Conservation (phyloP, 2,329 filamentous ascomycete genomes). For the Fusarium oligoseptatum region DNA sequence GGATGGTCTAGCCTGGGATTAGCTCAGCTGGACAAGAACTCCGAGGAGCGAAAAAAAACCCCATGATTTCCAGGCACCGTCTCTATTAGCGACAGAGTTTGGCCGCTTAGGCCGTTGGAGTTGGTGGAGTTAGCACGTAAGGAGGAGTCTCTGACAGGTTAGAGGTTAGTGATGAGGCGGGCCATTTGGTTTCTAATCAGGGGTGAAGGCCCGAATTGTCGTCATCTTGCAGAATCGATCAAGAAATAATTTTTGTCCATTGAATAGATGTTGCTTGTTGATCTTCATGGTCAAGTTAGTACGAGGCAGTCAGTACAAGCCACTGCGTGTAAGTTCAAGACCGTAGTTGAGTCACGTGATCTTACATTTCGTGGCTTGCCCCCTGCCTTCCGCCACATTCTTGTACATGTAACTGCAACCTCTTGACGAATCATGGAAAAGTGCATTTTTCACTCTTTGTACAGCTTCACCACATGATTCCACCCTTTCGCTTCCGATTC, state of each 20-base stretch:
- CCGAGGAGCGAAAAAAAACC: neutral
- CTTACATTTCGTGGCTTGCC: neutral
- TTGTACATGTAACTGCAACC: neutral
- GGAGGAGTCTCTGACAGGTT: neutral
- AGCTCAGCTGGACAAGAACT: neutral
- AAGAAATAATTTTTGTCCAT: neutral
- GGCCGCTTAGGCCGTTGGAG: neutral
- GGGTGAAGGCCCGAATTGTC: conserved; percentile 1
- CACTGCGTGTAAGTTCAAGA: neutral
- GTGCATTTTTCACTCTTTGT: neutral
- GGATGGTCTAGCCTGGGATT: neutral
- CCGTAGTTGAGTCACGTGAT: neutral
- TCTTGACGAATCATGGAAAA: neutral
- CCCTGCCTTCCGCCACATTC: neutral
- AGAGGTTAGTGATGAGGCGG: neutral
- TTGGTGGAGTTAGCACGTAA: neutral
- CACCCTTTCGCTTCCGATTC: neutral
- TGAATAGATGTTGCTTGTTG: neutral
- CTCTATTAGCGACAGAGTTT: conserved; percentile 2
- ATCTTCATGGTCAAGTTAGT: neutral
- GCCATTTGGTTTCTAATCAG: neutral
- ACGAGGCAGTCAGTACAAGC: neutral
- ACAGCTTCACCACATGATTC: neutral
- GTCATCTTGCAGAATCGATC: neutral
- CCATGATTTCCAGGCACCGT: conserved; percentile 2